These are phyloP conservation scores for Chloris gayana DNA, from an alignment of 176 grass and related monocot species.

Conservation along the genomic window DNA sequence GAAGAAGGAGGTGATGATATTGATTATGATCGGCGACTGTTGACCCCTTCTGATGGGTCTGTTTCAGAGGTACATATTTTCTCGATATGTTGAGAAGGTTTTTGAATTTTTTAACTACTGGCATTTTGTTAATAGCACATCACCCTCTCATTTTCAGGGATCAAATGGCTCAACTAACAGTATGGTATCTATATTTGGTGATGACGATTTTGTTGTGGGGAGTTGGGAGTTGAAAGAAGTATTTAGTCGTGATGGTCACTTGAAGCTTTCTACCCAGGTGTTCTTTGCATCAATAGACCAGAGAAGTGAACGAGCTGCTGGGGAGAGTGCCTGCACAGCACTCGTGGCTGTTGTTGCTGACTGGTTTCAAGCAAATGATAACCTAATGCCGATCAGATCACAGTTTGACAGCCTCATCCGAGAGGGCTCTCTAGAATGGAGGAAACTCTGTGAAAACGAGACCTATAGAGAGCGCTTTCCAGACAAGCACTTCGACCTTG, in stretches of 20 bases:
- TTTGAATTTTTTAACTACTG: background rate
- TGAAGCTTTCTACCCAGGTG: constrained; percentile 72
- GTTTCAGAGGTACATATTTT: constrained; percentile 54
- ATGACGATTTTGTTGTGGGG: constrained; percentile 89
- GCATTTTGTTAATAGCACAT: constrained; percentile 28
- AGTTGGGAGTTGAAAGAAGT: constrained; percentile 79
- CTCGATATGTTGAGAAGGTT: background rate
- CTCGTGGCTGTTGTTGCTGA: constrained; percentile 89
- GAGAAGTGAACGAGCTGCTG: constrained; percentile 81
- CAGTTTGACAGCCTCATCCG: constrained; percentile 91
- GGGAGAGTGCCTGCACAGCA: constrained; percentile 92
- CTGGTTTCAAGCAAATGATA: constrained; percentile 81
- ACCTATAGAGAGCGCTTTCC: constrained; percentile 70
- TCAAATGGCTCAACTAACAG: constrained; percentile 53
- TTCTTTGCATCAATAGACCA: constrained; percentile 99
- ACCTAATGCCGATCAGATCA: constrained; percentile 82
- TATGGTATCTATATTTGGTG: constrained; percentile 74
- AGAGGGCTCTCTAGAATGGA: constrained; percentile 93
- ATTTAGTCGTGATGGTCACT: constrained; percentile 78
- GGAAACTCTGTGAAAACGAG: constrained; percentile 84
- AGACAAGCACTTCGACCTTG: constrained; percentile 97
- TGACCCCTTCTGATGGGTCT: constrained; percentile 79
- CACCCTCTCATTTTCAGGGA: constrained; percentile 55
- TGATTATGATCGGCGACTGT: constrained; percentile 77
- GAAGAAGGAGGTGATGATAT: constrained; percentile 99